Conservation (phyloP, 2,329 filamentous ascomycete species). For the Stachybotrys chlorohalonatus region DNA sequence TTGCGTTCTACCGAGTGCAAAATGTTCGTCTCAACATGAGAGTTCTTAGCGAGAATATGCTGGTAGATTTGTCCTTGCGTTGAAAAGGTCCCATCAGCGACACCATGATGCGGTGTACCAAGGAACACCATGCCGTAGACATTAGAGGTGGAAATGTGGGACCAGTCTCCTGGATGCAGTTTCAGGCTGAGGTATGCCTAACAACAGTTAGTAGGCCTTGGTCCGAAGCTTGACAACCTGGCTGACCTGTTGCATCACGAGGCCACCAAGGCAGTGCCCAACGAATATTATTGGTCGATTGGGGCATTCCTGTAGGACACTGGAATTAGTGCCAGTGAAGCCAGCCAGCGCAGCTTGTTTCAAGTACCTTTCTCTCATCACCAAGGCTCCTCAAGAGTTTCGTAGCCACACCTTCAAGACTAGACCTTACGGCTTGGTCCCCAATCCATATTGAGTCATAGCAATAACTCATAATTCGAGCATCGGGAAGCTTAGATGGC, state of each 20-base stretch:
- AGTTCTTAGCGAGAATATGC: neutral
- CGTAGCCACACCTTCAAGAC: conserved; percentile 1
- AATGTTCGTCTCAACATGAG: neutral
- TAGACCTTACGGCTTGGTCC: conserved; percentile 1
- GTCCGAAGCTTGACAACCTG: neutral
- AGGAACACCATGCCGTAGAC: conserved; percentile 5
- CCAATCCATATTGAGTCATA: conserved; percentile 7
- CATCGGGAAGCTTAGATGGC: conserved; percentile 1
- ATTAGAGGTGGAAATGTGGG: neutral
- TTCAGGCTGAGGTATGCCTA: neutral
- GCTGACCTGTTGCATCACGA: conserved; percentile 5
- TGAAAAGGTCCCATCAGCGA: neutral
- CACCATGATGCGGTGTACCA: conserved; percentile 4
- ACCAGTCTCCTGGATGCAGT: neutral
- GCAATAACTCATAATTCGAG: conserved; percentile 5
- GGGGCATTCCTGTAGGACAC: neutral
- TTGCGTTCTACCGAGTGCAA: conserved; percentile 2
- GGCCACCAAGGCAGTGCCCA: conserved; percentile 7
- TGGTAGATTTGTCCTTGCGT: neutral
- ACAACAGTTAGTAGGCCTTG: neutral
- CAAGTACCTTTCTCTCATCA: neutral
- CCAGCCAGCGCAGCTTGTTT: neutral
- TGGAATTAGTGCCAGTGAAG: neutral
- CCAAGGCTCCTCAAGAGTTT: conserved; percentile 1
- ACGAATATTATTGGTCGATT: conserved; percentile 5